A percentile compares a stretch with the other conserved stretches of the same genome.
Conservation (phyloP, 176 grass and related monocot species). For the Hyparrhenia diplandra region DNA sequence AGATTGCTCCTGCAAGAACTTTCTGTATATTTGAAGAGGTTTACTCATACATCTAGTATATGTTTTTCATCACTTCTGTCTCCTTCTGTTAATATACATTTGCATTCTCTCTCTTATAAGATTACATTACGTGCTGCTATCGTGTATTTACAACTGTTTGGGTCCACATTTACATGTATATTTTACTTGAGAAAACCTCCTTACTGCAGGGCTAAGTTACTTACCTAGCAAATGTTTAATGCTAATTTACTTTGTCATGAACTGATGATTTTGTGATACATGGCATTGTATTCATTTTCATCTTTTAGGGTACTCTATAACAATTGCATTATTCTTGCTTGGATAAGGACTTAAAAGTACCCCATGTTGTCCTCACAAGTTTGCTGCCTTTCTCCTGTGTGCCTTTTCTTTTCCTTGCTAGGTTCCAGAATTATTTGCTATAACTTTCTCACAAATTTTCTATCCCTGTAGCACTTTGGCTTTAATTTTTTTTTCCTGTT, state of each 20-base stretch:
- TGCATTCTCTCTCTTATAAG: background rate
- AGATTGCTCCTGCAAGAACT: conserved; percentile 83
- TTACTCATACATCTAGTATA: conserved; percentile 10
- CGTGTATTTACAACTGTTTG: background rate
- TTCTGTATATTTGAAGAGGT: conserved; percentile 98
- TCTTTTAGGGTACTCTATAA: background rate
- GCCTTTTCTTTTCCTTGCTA: background rate
- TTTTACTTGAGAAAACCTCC: background rate
- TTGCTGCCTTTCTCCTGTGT: background rate
- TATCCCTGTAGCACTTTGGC: background rate
- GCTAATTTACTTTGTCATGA: conserved; percentile 5
- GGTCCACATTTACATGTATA: background rate
- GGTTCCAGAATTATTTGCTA: background rate
- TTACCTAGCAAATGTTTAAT: conserved; percentile 1
- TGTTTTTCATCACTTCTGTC: conserved; percentile 16
- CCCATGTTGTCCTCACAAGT: background rate
- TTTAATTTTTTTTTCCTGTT: background rate
- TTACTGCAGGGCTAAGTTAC: background rate
- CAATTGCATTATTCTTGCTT: background rate
- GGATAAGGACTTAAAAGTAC: background rate
- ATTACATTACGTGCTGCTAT: background rate
- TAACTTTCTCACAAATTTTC: background rate
- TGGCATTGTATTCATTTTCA: conserved; percentile 8
- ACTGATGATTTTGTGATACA: background rate
- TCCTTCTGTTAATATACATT: background rate